A percentile compares a stretch with the other conserved stretches of the same genome.
These are phyloP conservation scores for Lojkania enalia DNA, from an alignment of 2,329 filamentous ascomycete species.

Conservation along the genomic window DNA sequence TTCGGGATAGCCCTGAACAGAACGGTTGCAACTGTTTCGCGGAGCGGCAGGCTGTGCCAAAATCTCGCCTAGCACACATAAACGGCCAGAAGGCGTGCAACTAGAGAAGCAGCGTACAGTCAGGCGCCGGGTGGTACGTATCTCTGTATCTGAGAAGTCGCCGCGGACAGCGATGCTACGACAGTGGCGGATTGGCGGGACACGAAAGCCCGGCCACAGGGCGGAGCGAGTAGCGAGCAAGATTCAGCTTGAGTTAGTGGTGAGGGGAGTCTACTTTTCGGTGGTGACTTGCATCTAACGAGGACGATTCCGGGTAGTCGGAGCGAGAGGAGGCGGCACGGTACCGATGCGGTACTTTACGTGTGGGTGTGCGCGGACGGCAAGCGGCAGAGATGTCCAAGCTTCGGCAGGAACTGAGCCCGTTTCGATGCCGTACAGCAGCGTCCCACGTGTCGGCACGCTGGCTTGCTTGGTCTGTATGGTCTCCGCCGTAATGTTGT, in stretches of 20 bases:
- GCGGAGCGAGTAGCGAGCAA: background rate
- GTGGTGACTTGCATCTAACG: background rate
- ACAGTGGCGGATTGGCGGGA: background rate
- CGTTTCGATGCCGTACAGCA: too few relatives aligned
- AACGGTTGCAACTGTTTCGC: background rate
- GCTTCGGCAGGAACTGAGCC: too few relatives aligned
- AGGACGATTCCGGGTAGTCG: too few relatives aligned
- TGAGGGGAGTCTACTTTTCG: background rate
- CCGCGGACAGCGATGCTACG: background rate
- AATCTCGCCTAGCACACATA: background rate
- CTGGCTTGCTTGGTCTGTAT: too few relatives aligned
- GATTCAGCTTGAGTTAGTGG: background rate
- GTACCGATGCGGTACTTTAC: too few relatives aligned
- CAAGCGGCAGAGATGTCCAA: too few relatives aligned
- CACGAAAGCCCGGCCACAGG: background rate
- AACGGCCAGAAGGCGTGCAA: background rate
- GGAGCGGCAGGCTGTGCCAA: background rate
- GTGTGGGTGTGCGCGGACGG: too few relatives aligned
- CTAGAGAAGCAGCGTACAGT: slow-evolving; percentile 1
- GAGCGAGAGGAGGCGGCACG: too few relatives aligned
- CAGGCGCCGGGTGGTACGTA: slow-evolving; percentile 6
- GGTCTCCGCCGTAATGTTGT: too few relatives aligned
- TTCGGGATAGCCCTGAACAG: background rate
- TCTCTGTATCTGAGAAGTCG: background rate
- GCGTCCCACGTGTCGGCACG: too few relatives aligned